These are phyloP conservation scores for Gracilaria gracilis DNA, from an alignment of 23 red algal genomes.

Conservation along the genomic window DNA sequence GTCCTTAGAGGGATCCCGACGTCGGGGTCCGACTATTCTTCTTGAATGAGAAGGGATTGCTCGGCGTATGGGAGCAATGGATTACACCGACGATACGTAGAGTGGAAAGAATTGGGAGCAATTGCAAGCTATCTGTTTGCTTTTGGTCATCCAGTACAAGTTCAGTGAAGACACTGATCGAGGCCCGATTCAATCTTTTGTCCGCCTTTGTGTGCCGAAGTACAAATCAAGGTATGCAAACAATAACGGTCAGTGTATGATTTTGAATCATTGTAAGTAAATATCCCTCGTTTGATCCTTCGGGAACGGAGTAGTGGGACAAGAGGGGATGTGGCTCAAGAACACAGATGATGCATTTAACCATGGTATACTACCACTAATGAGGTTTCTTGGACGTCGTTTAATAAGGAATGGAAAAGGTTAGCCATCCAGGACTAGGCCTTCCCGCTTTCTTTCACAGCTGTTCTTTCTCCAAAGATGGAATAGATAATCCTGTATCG, in stretches of 20 bases:
- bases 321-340: conserved; percentile 80
- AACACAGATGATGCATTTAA: too few species aligned
- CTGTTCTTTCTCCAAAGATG: too few species aligned
- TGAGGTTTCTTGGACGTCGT: too few species aligned
- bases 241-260: conserved; percentile 56
- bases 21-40: conserved; percentile 16
- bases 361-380: too few species aligned
- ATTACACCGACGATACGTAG: conserved; percentile 65
- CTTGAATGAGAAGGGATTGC: conserved; percentile 55
- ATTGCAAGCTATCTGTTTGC: conserved; percentile 81
- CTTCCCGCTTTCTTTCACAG: too few species aligned
- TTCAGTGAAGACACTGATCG: conserved; percentile 91
- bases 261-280: conserved; percentile 91
- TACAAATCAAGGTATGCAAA: conserved; percentile 75
- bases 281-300: conserved; percentile 83
- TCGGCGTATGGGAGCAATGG: conserved; percentile 70
- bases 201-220: conserved; percentile 92
- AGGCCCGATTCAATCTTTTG: conserved; percentile 71
- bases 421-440: too few species aligned
- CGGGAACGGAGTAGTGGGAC: conserved; percentile 98
- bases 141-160: conserved; percentile 75
- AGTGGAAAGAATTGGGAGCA: conserved; percentile 78
- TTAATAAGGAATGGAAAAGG: too few species aligned
- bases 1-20: background rate
- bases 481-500: too few species aligned